Evolutionary conservation across 768 basidiomycete genomes (phyloP), one percentile per base, ranked within the genome.

Genomic region (Gymnopilus dilepis): DNA sequence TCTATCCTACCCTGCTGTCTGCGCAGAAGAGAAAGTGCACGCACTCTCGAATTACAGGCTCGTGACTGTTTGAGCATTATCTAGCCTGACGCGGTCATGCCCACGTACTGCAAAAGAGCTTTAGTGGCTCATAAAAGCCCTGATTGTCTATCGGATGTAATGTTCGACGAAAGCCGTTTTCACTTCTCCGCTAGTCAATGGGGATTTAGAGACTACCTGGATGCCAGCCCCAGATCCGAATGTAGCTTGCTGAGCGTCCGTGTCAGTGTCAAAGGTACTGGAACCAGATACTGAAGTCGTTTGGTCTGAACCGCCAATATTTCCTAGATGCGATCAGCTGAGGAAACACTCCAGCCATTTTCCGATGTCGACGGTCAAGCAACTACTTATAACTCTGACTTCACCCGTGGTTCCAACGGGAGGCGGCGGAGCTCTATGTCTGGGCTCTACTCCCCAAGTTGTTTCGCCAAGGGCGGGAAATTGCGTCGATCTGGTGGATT

Each of bases 131-230:
- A 88, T 17, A 72, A 74, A 33, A 76, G 78, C 56, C 89, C 87
- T 17, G 91, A 91, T 69, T 92, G 90, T 66, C 71, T 90, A 45
- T 81, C 87, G 9, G 89, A 90, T 63, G 74, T 91, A 58, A 82
- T 89, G 80, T 84, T 90, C 56, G 74, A 77, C 38, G 80, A 74
- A n/a, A 65, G 77, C 75, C 58, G 77, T 80, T 54, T 70, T 63
- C 9, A 81, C 73, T 15, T 76, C 76, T 38, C 71, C 79, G 33
- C 74, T 69, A 21, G 74, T 72, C 30, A 77, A 79, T 53, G 79
- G 78, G 76, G 72, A 0, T 76, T 75, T 60, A 68, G 73, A 1
- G 79, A 80, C 50, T 67, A 74, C 6, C 66, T 59, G 34, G 56
- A 72, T 15, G 67, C 65, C 38, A 81, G 80, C 55, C 69, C 68